Base-by-base conservation (phyloP, 78 protist species). In the Cavenderia fasciculata region DNA sequence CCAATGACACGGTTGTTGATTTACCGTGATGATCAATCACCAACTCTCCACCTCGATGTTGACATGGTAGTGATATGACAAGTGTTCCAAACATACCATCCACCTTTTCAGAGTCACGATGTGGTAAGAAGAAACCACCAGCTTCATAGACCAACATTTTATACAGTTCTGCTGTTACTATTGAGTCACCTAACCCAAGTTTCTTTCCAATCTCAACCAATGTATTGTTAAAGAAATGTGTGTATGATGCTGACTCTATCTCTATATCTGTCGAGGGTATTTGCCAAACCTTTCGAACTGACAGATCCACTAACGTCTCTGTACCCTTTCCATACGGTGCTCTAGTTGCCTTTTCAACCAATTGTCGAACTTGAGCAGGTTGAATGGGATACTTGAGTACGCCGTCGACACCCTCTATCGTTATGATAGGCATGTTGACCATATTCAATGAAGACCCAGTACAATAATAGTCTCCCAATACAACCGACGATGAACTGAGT, bases 51-150 rank as follows among this genome's bases (percentile, higher is more conserved):
- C 84, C 84, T 21, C 31, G 40, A 56, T 56, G 68, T 8, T 31
- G 25, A 38, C 63, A 74, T 23, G 84, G 84, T 57, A 74, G 38
- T 27, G 49, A 34, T 41, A 74, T 21, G 25, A 63, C 65, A 18
- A 74, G n/a, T 38, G 65, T 74, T 23, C 69, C 84, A 52, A 74
- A 21, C 18, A 75, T 75, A 19, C 14, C 59, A 1, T 75, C 56
- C 2, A n/a, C 85, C 43, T 75, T 75, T 46, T 75, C 85, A 27
- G 61, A 19, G 46, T 75, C 70, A 5, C 23, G 10, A 59, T 75
- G 85, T 23, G 85, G 85, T 25, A 33, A 8, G 41, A 49, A 76
- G 74, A 76, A 76, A 6, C 44, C 61, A 49, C 86, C 86, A 47
- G 59, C 31, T 31, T 76, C 86, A 76, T 76, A 76, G 18, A 76